Conservation (phyloP, 2,329 filamentous ascomycete species). For the Blastomyces silverae region DNA sequence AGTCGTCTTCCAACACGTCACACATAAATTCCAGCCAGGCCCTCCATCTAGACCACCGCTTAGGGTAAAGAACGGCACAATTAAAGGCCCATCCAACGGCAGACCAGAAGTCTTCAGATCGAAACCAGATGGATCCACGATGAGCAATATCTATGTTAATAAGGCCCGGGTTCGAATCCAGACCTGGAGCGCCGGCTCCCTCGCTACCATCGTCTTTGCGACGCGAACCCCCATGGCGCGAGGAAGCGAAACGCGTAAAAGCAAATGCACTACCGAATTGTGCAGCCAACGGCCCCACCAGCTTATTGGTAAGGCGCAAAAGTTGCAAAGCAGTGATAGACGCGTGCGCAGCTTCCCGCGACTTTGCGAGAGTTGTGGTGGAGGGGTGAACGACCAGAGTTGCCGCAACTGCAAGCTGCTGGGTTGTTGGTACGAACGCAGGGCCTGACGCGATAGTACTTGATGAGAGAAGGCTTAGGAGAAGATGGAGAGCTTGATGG, state of each 20-base stretch:
- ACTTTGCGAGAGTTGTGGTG: constrained; percentile 65
- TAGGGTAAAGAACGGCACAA: constrained; percentile 66
- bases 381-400: constrained; percentile 77
- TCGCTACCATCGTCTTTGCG: constrained; percentile 25
- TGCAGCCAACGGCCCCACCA: constrained; percentile 64
- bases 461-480: constrained; percentile 43
- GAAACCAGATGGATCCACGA: constrained; percentile 61
- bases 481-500: constrained; percentile 54
- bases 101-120: constrained; percentile 83
- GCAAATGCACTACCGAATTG: constrained; percentile 64
- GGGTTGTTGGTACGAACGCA: constrained; percentile 60
- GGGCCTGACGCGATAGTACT: constrained; percentile 38
- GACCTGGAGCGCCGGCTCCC: constrained; percentile 33
- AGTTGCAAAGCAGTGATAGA: constrained; percentile 62
- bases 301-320: constrained; percentile 58
- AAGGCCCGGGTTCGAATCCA: constrained; percentile 46
- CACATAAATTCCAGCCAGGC: constrained; percentile 69
- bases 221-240: constrained; percentile 30
- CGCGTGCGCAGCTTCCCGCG: constrained; percentile 55
- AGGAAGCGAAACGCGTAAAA: constrained; percentile 47
- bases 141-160: constrained; percentile 57
- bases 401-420: constrained; percentile 67
- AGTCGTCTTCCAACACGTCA: constrained; percentile 42
- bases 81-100: constrained; percentile 89
- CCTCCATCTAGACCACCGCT: constrained; percentile 75